phyloP scores from a whole-genome alignment of 2,329 filamentous ascomycete genomes.

The Calcarisporium arbuscula region DNA sequence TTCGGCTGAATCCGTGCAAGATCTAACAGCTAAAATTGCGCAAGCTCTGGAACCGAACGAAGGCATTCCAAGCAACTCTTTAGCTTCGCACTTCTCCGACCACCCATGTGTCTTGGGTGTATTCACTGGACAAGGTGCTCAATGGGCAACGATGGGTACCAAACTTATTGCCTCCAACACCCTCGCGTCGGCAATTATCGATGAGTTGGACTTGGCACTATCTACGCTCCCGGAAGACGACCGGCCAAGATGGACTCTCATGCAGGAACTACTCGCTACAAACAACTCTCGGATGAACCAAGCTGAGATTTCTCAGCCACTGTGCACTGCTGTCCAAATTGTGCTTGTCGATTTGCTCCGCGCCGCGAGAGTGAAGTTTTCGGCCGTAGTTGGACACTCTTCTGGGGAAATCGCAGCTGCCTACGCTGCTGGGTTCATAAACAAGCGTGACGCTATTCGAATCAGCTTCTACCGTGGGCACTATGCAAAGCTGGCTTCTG shows the following conservation, averaged over 20 bases:
- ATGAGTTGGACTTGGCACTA: not conserved
- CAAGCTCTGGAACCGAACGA: too few species aligned
- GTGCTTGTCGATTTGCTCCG: constrained; percentile 21
- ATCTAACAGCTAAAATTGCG: too few species aligned
- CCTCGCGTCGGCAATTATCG: not conserved
- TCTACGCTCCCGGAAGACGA: constrained; percentile 3
- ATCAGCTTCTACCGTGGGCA: constrained; percentile 4
- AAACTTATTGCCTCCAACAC: constrained; percentile 12
- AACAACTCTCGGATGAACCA: constrained; percentile 6
- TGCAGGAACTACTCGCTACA: too few species aligned
- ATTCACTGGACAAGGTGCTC: constrained; percentile 29
- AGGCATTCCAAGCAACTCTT: too few species aligned
- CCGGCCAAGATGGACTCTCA: too few species aligned
- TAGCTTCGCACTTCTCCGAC: too few species aligned
- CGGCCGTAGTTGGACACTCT: constrained; percentile 38
- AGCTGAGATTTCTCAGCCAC: constrained; percentile 21
- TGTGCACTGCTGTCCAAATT: constrained; percentile 22
- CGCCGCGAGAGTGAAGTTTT: constrained; percentile 23
- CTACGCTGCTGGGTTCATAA: constrained; percentile 39
- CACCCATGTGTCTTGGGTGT: constrained; percentile 17
- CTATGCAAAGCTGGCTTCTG: constrained; percentile 2
- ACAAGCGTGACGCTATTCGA: constrained; percentile 14
- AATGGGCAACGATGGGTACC: constrained; percentile 26
- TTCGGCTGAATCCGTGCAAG: too few species aligned
- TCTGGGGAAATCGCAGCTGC: constrained; percentile 45